Evolutionary conservation across 805 yeast species (phyloP).

Genomic region (Candida verbasci): DNA sequence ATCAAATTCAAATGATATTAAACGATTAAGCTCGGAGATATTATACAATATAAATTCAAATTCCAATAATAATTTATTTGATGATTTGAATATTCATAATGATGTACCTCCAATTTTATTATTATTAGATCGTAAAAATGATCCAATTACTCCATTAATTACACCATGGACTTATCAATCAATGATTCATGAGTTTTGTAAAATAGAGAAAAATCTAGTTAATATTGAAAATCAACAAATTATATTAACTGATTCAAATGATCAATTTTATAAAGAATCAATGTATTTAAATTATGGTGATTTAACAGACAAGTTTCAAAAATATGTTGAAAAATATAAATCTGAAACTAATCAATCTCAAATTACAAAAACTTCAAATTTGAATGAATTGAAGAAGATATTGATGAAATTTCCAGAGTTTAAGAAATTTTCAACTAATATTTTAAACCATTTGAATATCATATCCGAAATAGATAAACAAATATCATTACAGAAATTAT

Average conservation of each 20-base stretch:
- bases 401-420: slow-evolving; percentile 94
- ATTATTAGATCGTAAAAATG: slow-evolving; percentile 78
- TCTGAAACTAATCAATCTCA: slow-evolving; percentile 66
- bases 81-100: slow-evolving; percentile 47
- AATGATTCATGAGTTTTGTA: slow-evolving; percentile 91
- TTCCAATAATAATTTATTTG: slow-evolving; percentile 59
- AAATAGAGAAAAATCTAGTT: slow-evolving; percentile 77
- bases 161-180: slow-evolving; percentile 98
- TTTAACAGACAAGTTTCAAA: slow-evolving; percentile 80
- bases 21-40: slow-evolving; percentile 66
- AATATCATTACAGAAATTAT: slow-evolving; percentile 59
- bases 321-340: slow-evolving; percentile 79
- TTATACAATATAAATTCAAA: slow-evolving; percentile 52
- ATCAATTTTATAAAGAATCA: slow-evolving; percentile 70
- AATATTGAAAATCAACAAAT: slow-evolving; percentile 52
- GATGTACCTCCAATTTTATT: slow-evolving; percentile 74
- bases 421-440: slow-evolving; percentile 79
- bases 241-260: slow-evolving; percentile 59
- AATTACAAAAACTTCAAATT: slow-evolving; percentile 51
- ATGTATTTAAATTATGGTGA: slow-evolving; percentile 94
- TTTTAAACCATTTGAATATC: slow-evolving; percentile 86
- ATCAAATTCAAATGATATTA: slow-evolving; percentile 56
- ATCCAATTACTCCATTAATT: slow-evolving; percentile 88
- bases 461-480: slow-evolving; percentile 81
- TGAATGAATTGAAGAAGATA: slow-evolving; percentile 86